Evolutionary conservation across 78 protist genomes (phyloP).

Genomic region (Dictyostelium brefeldianum): DNA sequence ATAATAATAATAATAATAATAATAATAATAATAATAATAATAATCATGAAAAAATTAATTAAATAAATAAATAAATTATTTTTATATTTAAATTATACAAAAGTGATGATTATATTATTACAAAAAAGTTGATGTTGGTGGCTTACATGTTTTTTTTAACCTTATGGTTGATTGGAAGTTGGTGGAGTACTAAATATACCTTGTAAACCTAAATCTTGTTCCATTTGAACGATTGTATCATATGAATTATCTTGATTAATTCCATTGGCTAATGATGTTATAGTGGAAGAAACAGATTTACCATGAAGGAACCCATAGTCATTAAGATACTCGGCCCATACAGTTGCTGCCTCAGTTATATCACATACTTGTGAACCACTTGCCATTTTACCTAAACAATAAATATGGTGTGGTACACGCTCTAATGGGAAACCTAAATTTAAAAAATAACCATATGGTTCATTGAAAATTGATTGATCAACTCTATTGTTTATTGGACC

Average conservation of each 20-base stretch:
- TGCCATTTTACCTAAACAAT: constrained; percentile 14
- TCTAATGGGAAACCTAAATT: constrained; percentile 43
- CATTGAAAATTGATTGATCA: neutral
- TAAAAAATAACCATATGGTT: constrained; percentile 31
- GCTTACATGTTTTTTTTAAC: too few species aligned
- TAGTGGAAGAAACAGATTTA: constrained; percentile 10
- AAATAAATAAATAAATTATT: neutral
- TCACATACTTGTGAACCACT: neutral
- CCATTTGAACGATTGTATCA: constrained; percentile 16
- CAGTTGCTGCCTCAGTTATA: neutral
- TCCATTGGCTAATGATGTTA: neutral
- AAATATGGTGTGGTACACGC: constrained; percentile 37
- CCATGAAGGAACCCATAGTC: constrained; percentile 30
- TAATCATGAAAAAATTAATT: neutral
- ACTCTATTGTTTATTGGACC: constrained; percentile 32
- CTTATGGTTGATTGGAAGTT: too few species aligned
- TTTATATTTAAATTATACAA: too few species aligned
- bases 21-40: neutral
- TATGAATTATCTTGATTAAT: constrained; percentile 16
- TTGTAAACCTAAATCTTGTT: neutral
- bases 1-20: constrained; percentile 13
- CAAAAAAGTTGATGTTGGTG: too few species aligned
- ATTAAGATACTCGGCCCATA: constrained; percentile 32
- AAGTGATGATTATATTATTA: too few species aligned
- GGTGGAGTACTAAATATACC: constrained; percentile 38